Evolutionary conservation across 176 grass and related monocot species (phyloP), one percentile per base, ranked within the genome.

Genomic region (Rhynchospora tenuis): DNA sequence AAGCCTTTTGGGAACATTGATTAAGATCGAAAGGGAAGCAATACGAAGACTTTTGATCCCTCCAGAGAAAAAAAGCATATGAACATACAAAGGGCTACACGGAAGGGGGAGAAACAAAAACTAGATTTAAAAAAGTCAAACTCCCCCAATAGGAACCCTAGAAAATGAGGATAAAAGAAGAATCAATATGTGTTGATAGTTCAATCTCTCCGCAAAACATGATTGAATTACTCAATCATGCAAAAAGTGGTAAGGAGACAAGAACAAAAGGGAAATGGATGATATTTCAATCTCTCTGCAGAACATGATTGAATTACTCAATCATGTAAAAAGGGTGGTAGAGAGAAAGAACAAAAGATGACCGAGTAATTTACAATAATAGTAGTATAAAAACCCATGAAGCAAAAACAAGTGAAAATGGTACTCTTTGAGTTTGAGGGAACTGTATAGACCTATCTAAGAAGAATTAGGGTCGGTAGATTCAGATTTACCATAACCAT

Each of bases 341-440:
- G 64, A 65, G 48, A 64, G 20, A 80, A 75, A 81, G 31, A 81
- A 81, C 16, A 81, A 74, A 59, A 72, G 69, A 64, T n/a, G 64
- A 22, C 26, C 27, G 23, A 7, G 4, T 51, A 75, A 54, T 57
- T 28, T 58, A 80, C 45, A 88, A 20, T 10, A 54, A 72, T 5
- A 27, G 22, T 68, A 78, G 19, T 64, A 55, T 3, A 81, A 84
- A 57, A 85, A 71, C 82, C 73, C 73, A 90, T 82, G 81, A 48
- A 93, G 91, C 88, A 86, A 91, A 93, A 88, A 93, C 66, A 85
- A 85, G 86, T 80, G 68, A 89, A 91, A 90, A 91, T 89, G 89
- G 72, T 80, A 82, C 80, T 83, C 74, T 92, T 88, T 80, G 59
- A 74, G 59, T 50, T 38, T 47, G 66, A 81, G 62, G 58, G 83